These are phyloP conservation scores for Vitis labrusca DNA, from an alignment of 164 flowering plant species.

Conservation along the genomic window DNA sequence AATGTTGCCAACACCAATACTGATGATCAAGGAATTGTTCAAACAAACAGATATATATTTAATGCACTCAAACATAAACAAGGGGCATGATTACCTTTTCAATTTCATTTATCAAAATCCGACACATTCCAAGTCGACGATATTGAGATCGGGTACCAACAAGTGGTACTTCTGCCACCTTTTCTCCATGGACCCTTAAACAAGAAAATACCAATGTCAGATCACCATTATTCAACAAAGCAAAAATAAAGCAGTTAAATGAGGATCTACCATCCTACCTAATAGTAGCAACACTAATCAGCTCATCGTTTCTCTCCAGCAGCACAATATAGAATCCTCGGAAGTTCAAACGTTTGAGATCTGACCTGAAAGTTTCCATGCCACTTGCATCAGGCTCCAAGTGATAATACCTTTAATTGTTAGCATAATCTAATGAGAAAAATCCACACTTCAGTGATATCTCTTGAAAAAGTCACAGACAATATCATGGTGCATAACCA, in stretches of 20 bases:
- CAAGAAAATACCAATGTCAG: neutral
- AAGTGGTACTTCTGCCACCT: slow-evolving; percentile 81
- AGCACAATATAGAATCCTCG: slow-evolving; percentile 68
- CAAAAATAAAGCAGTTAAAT: too few relatives aligned
- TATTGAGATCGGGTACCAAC: slow-evolving; percentile 57
- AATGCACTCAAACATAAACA: too few relatives aligned
- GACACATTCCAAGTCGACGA: slow-evolving; percentile 77
- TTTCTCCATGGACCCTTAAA: slow-evolving; percentile 50
- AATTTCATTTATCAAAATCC: slow-evolving; percentile 54
- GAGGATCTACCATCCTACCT: slow-evolving; percentile 26
- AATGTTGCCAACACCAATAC: too few relatives aligned
- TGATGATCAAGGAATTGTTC: too few relatives aligned
- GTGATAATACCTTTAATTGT: neutral
- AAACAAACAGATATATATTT: too few relatives aligned
- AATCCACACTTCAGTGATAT: too few relatives aligned
- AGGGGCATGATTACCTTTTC: slow-evolving; percentile 16
- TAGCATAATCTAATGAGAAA: neutral
- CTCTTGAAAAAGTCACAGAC: too few relatives aligned
- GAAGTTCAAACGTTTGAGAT: slow-evolving; percentile 55
- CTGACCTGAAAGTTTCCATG: slow-evolving; percentile 36
- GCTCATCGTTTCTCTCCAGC: slow-evolving; percentile 55
- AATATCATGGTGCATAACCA: too few relatives aligned
- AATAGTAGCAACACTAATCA: slow-evolving; percentile 55
- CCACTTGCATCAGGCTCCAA: neutral
- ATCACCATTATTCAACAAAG: too few relatives aligned